Conservation (phyloP, 1,284 basidiomycete genomes). For the Neolentinus lepideus region DNA sequence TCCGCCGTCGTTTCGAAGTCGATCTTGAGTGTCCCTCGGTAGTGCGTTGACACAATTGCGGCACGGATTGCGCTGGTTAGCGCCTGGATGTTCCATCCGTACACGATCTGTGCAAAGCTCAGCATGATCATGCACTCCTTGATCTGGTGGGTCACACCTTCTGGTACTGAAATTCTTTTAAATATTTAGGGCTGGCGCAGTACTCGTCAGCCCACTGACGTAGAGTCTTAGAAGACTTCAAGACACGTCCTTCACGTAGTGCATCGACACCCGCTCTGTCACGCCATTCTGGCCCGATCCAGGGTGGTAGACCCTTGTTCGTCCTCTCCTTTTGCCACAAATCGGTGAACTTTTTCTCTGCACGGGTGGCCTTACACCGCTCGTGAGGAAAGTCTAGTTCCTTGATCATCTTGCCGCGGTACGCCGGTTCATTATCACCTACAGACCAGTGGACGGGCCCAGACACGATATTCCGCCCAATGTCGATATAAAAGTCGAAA, state of each 20-base stretch:
- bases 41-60: constrained; percentile 43
- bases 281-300: constrained; percentile 22
- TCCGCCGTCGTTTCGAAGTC: not conserved
- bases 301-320: constrained; percentile 33
- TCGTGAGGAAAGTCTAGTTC: constrained; percentile 32
- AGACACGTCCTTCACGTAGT: constrained; percentile 19
- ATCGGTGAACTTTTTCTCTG: constrained; percentile 17
- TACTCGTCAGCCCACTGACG: constrained; percentile 69
- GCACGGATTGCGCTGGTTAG: constrained; percentile 46
- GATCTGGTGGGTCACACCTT: constrained; percentile 31
- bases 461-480: constrained; percentile 25
- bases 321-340: constrained; percentile 15
- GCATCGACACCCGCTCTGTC: constrained; percentile 15
- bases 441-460: constrained; percentile 44
- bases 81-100: constrained; percentile 62
- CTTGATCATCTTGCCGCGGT: constrained; percentile 46
- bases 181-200: constrained; percentile 45
- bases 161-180: constrained; percentile 61
- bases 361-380: constrained; percentile 21
- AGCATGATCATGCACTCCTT: not conserved
- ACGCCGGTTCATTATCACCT: constrained; percentile 42
- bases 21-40: constrained; percentile 26
- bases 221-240: constrained; percentile 45
- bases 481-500: constrained; percentile 54
- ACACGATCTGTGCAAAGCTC: constrained; percentile 36